Conservation (phyloP, 371 early-diverging fungal species). For the Zopfochytrium polystomum region DNA sequence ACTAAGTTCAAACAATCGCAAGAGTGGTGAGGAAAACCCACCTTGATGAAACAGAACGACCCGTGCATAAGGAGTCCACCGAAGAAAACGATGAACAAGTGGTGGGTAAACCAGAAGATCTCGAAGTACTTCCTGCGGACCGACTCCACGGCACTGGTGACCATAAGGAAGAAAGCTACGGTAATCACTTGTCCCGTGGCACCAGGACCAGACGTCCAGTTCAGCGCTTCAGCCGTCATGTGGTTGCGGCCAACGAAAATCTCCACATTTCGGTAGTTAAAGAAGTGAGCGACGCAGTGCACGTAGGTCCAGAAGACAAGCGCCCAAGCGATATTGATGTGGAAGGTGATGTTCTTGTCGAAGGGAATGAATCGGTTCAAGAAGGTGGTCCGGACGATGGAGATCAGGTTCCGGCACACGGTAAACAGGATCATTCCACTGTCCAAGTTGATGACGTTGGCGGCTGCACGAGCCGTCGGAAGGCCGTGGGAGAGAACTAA, state of each 20-base stretch:
- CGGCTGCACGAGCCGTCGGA: constrained; percentile 56
- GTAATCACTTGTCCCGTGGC: constrained; percentile 75
- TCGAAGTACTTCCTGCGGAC: constrained; percentile 69
- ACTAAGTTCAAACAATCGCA: constrained; percentile 1
- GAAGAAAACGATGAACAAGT: constrained; percentile 78
- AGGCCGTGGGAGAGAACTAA: constrained; percentile 44
- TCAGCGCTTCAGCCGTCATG: constrained; percentile 29
- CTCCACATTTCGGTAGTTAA: constrained; percentile 63
- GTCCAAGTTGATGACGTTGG: constrained; percentile 60
- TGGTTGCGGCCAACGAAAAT: constrained; percentile 23
- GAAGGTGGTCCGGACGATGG: constrained; percentile 65
- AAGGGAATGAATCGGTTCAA: constrained; percentile 72
- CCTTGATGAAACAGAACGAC: constrained; percentile 76
- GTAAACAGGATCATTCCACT: constrained; percentile 75
- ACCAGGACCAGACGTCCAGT: constrained; percentile 69
- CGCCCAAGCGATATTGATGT: constrained; percentile 73
- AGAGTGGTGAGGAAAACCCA: constrained; percentile 1
- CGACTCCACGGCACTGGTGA: constrained; percentile 60
- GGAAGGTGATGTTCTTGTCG: constrained; percentile 79
- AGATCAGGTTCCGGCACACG: constrained; percentile 76
- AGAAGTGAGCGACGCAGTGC: constrained; percentile 69
- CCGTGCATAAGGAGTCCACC: constrained; percentile 76
- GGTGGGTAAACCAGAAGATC: constrained; percentile 81
- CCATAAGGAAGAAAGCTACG: constrained; percentile 65
- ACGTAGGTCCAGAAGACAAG: constrained; percentile 70